Conservation (phyloP, 192 early-diverging fungal genomes). For the Coemansia sp. region DNA sequence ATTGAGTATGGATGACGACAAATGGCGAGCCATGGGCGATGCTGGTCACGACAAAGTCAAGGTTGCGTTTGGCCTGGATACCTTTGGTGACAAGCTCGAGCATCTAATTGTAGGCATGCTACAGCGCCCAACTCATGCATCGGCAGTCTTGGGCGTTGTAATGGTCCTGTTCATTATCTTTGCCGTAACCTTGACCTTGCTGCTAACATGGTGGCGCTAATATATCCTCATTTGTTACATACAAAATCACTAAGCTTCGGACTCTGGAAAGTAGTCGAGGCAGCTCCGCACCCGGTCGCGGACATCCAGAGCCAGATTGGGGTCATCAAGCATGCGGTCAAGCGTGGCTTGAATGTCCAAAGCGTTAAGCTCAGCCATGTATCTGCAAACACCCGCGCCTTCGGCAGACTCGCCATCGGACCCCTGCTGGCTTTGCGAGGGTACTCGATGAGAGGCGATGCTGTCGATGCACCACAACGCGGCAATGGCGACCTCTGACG, state of each 20-base stretch:
- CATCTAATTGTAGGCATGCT: conserved; percentile 55
- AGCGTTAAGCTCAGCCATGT: conserved; percentile 11
- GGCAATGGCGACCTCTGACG: conserved; percentile 38
- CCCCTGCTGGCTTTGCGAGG: background rate
- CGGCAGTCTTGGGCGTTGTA: conserved; percentile 35
- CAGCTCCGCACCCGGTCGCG: conserved; percentile 50
- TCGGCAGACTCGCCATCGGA: conserved; percentile 4
- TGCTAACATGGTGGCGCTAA: conserved; percentile 7
- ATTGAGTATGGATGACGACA: conserved; percentile 37
- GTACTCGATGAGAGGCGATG: conserved; percentile 25
- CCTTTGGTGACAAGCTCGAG: conserved; percentile 72
- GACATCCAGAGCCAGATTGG: conserved; percentile 26
- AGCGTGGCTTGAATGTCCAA: conserved; percentile 22
- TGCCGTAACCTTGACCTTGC: conserved; percentile 8
- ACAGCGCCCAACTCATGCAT: conserved; percentile 15
- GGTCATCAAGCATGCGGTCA: conserved; percentile 20
- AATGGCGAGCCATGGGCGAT: conserved; percentile 60
- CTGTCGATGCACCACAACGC: conserved; percentile 52
- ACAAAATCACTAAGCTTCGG: background rate
- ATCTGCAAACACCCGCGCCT: conserved; percentile 2
- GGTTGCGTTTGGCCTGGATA: conserved; percentile 61
- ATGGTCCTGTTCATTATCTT: conserved; percentile 39
- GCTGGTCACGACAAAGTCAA: conserved; percentile 63
- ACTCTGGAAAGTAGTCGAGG: conserved; percentile 28
- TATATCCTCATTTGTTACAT: background rate